Evolutionary conservation across 257 asterid genomes (phyloP), one percentile per base, ranked within the genome.

Genomic region (Salvia miltiorrhiza): DNA sequence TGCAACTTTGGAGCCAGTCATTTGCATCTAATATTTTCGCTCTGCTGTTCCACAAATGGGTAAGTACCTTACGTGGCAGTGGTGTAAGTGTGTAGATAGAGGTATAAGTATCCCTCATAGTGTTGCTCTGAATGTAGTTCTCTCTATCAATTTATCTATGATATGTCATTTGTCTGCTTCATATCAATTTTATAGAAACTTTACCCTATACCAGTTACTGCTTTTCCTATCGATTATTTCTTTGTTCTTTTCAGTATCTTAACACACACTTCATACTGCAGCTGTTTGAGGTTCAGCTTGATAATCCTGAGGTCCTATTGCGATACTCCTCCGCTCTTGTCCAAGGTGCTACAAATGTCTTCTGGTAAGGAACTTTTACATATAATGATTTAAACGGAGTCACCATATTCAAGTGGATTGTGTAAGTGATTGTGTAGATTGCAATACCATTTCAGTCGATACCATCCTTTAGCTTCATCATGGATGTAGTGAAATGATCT

Each of bases 1-100:
- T 89, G 77, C 97, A 84, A 82, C 87, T 85, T n/a, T 94, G 99
- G 99, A 91, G 95, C 93, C 99, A 91, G 79, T 86, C 92, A 45
- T 94, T 90, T 80, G 96, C 96, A 6, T 85, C 99, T 44, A 88
- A 85, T 76, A 86, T 87, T 9, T 94, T 94, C 50, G 52, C 93
- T 33, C 86, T 87, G 44, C 80, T 94, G 85, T 91, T 94, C 81
- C 93, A 94, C 78, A 89, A 91, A 72, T 94, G 98, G 97, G 98
- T 93, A 82, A 59, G 95, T 63, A 49, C 70, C 28, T 13, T 68
- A 56, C 13, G 20, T 58, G 65, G 49, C n/a, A 23, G 7, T 17
- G 54, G 63, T 40, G 54, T 40, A 28, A 10, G 28, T 37, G 37
- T 50, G 3, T 50, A 6, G 55, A 59, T 71, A 65, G 62, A n/a